Evolutionary conservation across 331 rosid species (phyloP), one percentile per base, ranked within the genome.

Genomic region (Malus hybrid): DNA sequence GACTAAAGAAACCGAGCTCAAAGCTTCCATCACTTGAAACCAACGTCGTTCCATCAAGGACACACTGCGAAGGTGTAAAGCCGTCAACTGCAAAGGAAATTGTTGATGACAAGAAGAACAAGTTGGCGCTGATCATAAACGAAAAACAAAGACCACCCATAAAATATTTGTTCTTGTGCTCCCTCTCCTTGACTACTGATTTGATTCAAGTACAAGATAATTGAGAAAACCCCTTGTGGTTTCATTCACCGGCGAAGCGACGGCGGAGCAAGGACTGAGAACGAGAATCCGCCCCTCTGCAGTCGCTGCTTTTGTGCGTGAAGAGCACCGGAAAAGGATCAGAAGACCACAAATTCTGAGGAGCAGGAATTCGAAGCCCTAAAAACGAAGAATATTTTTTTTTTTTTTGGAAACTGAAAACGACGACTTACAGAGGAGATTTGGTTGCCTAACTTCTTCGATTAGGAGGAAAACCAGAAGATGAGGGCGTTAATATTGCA

Each of bases 21-120:
- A 58, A 58, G 64, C 64, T 58, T 4, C 32, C 64, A 5, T 13
- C 32, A 4, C 14, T 42, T 20, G 97, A 91, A 57, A 89, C 88
- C 6, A 91, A 78, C 20, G 91, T 86, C 28, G 18, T 69, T 18
- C 81, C 86, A n/a, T 82, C 80, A 50, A 70, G 72, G n/a, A 91
- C 44, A 56, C 78, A 75, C 55, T 77, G 69, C 19, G 87, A 70
- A 2, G 79, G 75, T 18, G 80, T 76, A 14, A 86, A 22, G 53
- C 74, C 69, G n/a, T 82, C 86, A 58, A 74, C 7, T 33, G 85
- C 87, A 11, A 60, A 3, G 55, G 85, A 86, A 56, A 32, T 32
- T 79, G 33, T 36, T 36, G 57, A 50, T 63, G 55, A 69, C 69
- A 30, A 39, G 33, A 66, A 19, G 30, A 85, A 66, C 14, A 76